A percentile compares a stretch with the other conserved stretches of the same genome.
phyloP scores from a whole-genome alignment of 1,139 yeast genomes.

The Barnettozyma hawaiiensis region DNA sequence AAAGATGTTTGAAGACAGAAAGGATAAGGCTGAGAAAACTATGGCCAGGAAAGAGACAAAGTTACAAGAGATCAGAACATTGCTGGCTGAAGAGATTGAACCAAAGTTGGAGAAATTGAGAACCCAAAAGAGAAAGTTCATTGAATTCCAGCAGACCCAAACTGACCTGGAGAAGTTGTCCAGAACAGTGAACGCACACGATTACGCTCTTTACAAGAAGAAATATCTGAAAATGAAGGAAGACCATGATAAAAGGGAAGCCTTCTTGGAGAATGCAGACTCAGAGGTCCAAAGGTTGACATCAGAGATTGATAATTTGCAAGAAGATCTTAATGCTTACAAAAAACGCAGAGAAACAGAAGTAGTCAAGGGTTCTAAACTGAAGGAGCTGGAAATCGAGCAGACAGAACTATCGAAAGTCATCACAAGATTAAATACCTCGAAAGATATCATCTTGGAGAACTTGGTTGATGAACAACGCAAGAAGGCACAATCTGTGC shows the following conservation, averaged over 20 bases:
- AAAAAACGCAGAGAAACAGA: constrained; percentile 54
- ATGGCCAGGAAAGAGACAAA: constrained; percentile 89
- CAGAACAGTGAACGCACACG: constrained; percentile 74
- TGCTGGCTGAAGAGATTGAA: constrained; percentile 82
- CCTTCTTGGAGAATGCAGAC: constrained; percentile 18
- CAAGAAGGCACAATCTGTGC: constrained; percentile 20
- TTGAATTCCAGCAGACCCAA: constrained; percentile 84
- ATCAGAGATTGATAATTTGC: constrained; percentile 53
- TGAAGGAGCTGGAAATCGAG: constrained; percentile 53
- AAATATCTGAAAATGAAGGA: constrained; percentile 40
- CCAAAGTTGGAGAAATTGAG: constrained; percentile 84
- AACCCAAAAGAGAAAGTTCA: constrained; percentile 71
- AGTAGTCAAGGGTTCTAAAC: constrained; percentile 53
- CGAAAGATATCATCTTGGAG: constrained; percentile 52
- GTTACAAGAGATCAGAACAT: constrained; percentile 65
- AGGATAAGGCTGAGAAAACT: constrained; percentile 86
- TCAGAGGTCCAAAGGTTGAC: constrained; percentile 38
- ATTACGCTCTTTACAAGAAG: constrained; percentile 45
- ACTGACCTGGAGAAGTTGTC: constrained; percentile 72
- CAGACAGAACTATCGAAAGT: constrained; percentile 61
- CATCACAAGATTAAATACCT: constrained; percentile 61
- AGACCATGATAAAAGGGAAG: constrained; percentile 26
- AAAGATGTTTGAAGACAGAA: constrained; percentile 87
- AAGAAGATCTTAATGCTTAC: constrained; percentile 54
- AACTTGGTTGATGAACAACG: constrained; percentile 45